Percentiles rank a stretch among this genome's conserved stretches.
Evolutionary conservation across 2,329 filamentous ascomycete genomes (phyloP).

Genomic region (Aureobasidium subglaciale): DNA sequence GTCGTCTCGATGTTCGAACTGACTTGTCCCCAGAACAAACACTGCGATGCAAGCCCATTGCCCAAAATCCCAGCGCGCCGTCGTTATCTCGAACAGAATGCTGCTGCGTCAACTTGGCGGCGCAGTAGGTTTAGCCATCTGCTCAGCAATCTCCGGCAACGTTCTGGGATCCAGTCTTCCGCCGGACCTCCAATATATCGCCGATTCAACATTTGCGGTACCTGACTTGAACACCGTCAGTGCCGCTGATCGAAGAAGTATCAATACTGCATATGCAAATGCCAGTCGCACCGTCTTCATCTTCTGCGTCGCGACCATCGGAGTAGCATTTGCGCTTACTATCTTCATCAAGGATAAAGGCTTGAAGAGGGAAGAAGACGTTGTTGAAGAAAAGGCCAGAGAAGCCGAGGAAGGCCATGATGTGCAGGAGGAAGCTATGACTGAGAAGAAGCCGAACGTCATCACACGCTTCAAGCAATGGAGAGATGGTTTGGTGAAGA

Average conservation of each 20-base stretch:
- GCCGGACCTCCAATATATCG: conserved; percentile 30
- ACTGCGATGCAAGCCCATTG: conserved; percentile 34
- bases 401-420: not conserved
- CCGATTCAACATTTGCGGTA: conserved; percentile 34
- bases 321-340: conserved; percentile 39
- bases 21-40: too few relatives aligned
- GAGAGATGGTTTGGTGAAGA: conserved; percentile 2
- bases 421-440: not conserved
- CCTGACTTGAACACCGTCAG: conserved; percentile 29
- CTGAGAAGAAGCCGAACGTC: not conserved
- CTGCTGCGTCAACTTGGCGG: conserved; percentile 35
- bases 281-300: conserved; percentile 52
- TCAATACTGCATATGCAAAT: conserved; percentile 46
- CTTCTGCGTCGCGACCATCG: conserved; percentile 49
- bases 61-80: conserved; percentile 31
- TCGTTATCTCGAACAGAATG: conserved; percentile 34
- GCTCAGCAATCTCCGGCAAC: conserved; percentile 30
- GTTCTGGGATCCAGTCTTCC: conserved; percentile 33
- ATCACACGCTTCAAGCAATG: not conserved
- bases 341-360: conserved; percentile 40
- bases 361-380: conserved; percentile 21
- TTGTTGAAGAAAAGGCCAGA: not conserved
- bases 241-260: conserved; percentile 31
- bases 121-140: conserved; percentile 30
- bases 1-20: too few relatives aligned